Base-by-base conservation (phyloP, 2,329 filamentous ascomycete genomes). In the Zalaria obscura region DNA sequence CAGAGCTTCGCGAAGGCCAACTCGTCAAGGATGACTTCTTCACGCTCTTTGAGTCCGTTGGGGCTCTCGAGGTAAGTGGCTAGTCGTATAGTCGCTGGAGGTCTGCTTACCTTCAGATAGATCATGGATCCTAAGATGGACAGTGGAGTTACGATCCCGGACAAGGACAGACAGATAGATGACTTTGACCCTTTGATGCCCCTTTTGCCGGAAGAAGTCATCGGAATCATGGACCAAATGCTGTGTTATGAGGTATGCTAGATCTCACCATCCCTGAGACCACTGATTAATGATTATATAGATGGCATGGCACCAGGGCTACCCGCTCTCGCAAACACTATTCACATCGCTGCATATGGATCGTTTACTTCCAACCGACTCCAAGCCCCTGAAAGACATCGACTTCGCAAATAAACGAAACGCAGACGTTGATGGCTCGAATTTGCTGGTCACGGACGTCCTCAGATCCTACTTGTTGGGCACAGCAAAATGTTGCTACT, bases 51-150 rank as follows among this genome's bases (percentile, higher is more conserved):
- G 91, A 96, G 64, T 82, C 88, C 38, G 91, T 98, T 51, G 84
- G 85, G 47, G 84, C 84, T 51, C 70, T 91, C 25, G 84, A 91
- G 73, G 67, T 70, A 58, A 29, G 48, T 43, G 6, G 5, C 18
- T 10, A 31, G 5, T 27, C 9, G 10, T 35, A 5, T 26, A 18
- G 4, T 18, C 9, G 4, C 25, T 10, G 27, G 4, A 31, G 27
- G 11, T 27, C 34, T 8, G 5, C 40, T 48, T 33, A 48, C 11
- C 29, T 29, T 5, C 10, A 37, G n/a, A 5, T 54, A 98, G 91
- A 94, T 98, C 52, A 95, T 95, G 85, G 91, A 98, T 56, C 80
- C 84, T 1, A 98, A 96, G 64, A 98, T 98, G 91, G 91, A 98
- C 61, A 95, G 86, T 56, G 91, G 91, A 27, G 87, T 81, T 49